Base-by-base conservation (phyloP, 2,329 filamentous ascomycete species). In the Colletotrichum somersetense region DNA sequence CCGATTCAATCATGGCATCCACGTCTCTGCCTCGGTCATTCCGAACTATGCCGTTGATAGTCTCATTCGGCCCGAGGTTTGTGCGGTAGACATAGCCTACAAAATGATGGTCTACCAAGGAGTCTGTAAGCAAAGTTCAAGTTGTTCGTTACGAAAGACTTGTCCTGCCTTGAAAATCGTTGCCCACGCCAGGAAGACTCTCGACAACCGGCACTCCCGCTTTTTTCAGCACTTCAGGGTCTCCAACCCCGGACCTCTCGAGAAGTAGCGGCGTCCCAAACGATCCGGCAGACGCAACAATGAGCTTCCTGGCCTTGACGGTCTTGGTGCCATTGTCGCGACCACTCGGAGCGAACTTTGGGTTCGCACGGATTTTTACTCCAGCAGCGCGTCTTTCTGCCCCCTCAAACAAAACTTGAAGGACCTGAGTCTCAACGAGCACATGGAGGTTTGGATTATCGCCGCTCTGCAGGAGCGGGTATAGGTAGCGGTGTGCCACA, bases 31-130 rank as follows among this genome's bases (percentile, higher is more conserved):
- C 67, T 3, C 87, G 78, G 16, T 85, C 80, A 66, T 89, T 83
- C 16, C 86, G 85, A 33, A 82, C 79, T 10, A 91, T 81, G 1
- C 81, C 83, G 71, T 91, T 88, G 4, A 79, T 73, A 0, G 87
- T 89, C 73, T 89, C 84, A 16, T 81, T 77, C 0, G 83, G 79
- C 0, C 77, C 76, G 0, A 88, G 77, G 18, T 58, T 73, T 0
- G 79, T 79, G 56, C 74, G 78, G 78, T 90, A 91, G 0, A 87
- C 81, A 69, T 87, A 88, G 0, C 88, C 75, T 0, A 87, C 73
- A 1, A 91, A 70, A n/a, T 70, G 67, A n/a, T 70, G 67, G 46
- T 70, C 67, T 70, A 23, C 1, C 1, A 12, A 26, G 10, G 8
- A 26, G 10, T 23, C 10, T 5, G 20, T 62, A 12, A 33, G 56